Evolutionary conservation across 257 asterid genomes (phyloP).

Genomic region (Solanum clarkiae): DNA sequence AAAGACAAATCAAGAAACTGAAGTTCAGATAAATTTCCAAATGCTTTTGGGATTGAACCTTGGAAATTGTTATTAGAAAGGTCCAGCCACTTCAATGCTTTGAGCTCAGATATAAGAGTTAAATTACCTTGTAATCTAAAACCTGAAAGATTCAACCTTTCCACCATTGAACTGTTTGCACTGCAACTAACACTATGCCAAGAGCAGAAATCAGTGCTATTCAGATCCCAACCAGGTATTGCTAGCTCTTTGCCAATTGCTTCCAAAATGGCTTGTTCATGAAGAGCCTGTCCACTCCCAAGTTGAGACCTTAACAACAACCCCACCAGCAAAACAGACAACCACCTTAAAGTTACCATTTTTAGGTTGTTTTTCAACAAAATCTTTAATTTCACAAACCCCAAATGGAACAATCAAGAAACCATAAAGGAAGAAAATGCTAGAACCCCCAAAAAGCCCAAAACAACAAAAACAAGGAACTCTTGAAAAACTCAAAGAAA

Average conservation of each 20-base stretch:
- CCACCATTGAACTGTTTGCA: conserved; percentile 48
- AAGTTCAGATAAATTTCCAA: conserved; percentile 58
- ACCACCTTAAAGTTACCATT: conserved; percentile 1
- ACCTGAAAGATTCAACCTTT: conserved; percentile 60
- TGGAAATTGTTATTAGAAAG: conserved; percentile 73
- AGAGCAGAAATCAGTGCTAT: conserved; percentile 51
- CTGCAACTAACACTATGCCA: conserved; percentile 83
- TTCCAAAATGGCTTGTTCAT: conserved; percentile 31
- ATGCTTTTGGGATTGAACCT: conserved; percentile 54
- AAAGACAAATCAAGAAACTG: conserved; percentile 89
- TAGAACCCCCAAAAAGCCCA: neutral
- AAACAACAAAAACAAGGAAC: neutral
- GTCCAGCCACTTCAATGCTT: conserved; percentile 70
- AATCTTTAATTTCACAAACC: neutral
- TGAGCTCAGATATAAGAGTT: conserved; percentile 64
- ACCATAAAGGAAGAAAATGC: neutral
- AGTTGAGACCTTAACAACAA: neutral
- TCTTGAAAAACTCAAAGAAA: neutral
- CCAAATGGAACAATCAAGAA: neutral
- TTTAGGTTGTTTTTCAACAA: neutral
- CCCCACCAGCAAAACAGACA: neutral
- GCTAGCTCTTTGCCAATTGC: conserved; percentile 50
- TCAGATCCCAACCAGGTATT: conserved; percentile 52
- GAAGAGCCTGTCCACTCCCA: neutral
- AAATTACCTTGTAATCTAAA: conserved; percentile 71